A percentile compares a stretch with the other conserved stretches of the same genome.
phyloP scores from a whole-genome alignment of 1,284 basidiomycete species.

The Clitocybe nebularis region DNA sequence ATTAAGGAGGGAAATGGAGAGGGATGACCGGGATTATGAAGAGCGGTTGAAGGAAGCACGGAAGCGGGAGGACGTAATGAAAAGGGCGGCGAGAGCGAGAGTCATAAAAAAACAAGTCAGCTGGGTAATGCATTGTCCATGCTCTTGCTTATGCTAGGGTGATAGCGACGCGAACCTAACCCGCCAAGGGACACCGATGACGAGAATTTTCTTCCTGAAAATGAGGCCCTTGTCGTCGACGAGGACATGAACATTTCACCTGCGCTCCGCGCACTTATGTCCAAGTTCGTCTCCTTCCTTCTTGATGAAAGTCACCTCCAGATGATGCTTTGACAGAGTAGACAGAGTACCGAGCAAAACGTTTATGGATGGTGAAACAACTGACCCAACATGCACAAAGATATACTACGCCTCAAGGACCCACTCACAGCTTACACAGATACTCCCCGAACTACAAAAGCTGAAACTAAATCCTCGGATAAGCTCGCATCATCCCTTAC shows the following conservation, averaged over 20 bases:
- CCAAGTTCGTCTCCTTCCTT: conserved; percentile 47
- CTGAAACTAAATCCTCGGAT: conserved; percentile 36
- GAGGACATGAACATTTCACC: conserved; percentile 67
- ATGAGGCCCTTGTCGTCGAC: conserved; percentile 29
- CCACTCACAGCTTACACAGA: conserved; percentile 91
- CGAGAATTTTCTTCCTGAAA: conserved; percentile 61
- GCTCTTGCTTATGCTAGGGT: not conserved
- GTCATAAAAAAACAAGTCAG: conserved; percentile 60
- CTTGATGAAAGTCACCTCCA: conserved; percentile 6
- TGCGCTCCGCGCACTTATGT: conserved; percentile 79
- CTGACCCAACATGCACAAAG: conserved; percentile 67
- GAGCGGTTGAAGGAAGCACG: conserved; percentile 57
- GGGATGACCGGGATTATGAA: conserved; percentile 60
- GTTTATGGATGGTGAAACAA: conserved; percentile 29
- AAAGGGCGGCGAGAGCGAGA: conserved; percentile 50
- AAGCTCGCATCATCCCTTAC: conserved; percentile 19
- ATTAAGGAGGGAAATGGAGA: conserved; percentile 59
- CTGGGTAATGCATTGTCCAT: conserved; percentile 5
- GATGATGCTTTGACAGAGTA: too few relatives aligned
- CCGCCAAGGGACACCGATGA: conserved; percentile 28
- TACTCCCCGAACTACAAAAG: conserved; percentile 82
- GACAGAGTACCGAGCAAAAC: conserved; percentile 21
- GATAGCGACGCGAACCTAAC: not conserved
- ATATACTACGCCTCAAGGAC: conserved; percentile 94
- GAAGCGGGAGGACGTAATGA: conserved; percentile 58